phyloP scores from a whole-genome alignment of 129 eudicot genomes.

The Centaurea solstitialis region DNA sequence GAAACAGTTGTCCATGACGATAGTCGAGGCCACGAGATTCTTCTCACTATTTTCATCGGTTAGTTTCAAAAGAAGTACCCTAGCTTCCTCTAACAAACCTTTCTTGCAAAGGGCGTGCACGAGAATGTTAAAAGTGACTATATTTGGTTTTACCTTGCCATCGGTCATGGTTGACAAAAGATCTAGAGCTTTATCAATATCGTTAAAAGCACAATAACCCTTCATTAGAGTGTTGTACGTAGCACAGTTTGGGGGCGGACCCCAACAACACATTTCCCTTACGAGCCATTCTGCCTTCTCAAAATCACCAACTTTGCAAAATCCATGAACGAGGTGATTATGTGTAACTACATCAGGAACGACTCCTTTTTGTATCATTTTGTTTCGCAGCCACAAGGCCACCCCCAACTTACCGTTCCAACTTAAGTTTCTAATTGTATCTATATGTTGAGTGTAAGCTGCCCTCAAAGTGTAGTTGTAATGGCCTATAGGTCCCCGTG shows the following conservation, averaged over 20 bases:
- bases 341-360: slow-evolving; percentile 68
- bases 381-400: slow-evolving; percentile 56
- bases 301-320: slow-evolving; percentile 58
- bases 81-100: slow-evolving; percentile 53
- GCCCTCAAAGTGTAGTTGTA: slow-evolving; percentile 24
- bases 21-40: slow-evolving; percentile 59
- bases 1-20: slow-evolving; percentile 68
- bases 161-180: slow-evolving; percentile 53
- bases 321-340: slow-evolving; percentile 70
- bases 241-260: slow-evolving; percentile 77
- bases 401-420: slow-evolving; percentile 64
- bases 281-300: slow-evolving; percentile 76
- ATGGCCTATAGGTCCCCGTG: slow-evolving; percentile 33
- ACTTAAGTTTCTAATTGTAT: slow-evolving; percentile 55
- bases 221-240: slow-evolving; percentile 77
- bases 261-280: slow-evolving; percentile 51
- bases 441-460: slow-evolving; percentile 35
- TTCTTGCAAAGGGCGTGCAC: slow-evolving; percentile 71
- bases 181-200: slow-evolving; percentile 69
- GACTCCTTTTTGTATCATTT: slow-evolving; percentile 44
- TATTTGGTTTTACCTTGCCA: slow-evolving; percentile 61
- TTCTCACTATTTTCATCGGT: slow-evolving; percentile 43
- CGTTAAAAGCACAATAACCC: slow-evolving; percentile 61
- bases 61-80: slow-evolving; percentile 50
- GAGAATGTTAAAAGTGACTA: slow-evolving; percentile 64